A percentile compares a stretch with the other conserved stretches of the same genome.
Evolutionary conservation across 192 early-diverging fungal species (phyloP).

Genomic region (Pilaira anomala): DNA sequence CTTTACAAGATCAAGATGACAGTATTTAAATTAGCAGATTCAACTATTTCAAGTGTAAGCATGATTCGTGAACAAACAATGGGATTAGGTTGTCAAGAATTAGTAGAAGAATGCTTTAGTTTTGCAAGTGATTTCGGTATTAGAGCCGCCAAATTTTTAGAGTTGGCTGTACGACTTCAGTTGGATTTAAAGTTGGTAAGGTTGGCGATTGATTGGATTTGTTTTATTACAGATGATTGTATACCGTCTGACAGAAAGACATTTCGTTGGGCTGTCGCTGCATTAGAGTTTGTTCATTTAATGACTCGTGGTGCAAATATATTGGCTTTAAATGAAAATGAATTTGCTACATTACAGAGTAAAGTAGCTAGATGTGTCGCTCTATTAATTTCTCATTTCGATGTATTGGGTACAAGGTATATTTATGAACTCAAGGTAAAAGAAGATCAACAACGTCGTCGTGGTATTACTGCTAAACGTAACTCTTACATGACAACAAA

Average conservation of each 20-base stretch:
- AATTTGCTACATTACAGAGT: conserved; percentile 66
- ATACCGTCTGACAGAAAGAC: conserved; percentile 74
- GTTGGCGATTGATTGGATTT: conserved; percentile 83
- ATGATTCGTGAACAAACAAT: conserved; percentile 50
- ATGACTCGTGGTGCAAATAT: conserved; percentile 73
- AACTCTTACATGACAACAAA: conserved; percentile 24
- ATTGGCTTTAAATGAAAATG: conserved; percentile 60
- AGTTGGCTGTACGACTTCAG: conserved; percentile 52
- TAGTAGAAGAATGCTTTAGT: conserved; percentile 67
- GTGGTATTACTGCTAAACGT: conserved; percentile 23
- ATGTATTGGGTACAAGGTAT: conserved; percentile 65
- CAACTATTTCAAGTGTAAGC: conserved; percentile 51
- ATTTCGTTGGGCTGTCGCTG: conserved; percentile 81
- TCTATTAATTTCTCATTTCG: conserved; percentile 78
- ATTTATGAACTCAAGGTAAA: conserved; percentile 34
- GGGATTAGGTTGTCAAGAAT: conserved; percentile 51
- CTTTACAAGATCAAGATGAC: conserved; percentile 57
- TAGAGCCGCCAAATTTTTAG: conserved; percentile 57
- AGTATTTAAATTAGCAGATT: conserved; percentile 51
- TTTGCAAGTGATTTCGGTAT: conserved; percentile 71
- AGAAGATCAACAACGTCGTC: conserved; percentile 30
- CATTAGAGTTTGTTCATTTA: conserved; percentile 79
- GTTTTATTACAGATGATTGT: conserved; percentile 83
- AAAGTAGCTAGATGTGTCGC: conserved; percentile 79
- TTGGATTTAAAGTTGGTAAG: conserved; percentile 65